Base-by-base conservation (phyloP, 2,329 filamentous ascomycete genomes). In the Colletotrichum zoysiae region DNA sequence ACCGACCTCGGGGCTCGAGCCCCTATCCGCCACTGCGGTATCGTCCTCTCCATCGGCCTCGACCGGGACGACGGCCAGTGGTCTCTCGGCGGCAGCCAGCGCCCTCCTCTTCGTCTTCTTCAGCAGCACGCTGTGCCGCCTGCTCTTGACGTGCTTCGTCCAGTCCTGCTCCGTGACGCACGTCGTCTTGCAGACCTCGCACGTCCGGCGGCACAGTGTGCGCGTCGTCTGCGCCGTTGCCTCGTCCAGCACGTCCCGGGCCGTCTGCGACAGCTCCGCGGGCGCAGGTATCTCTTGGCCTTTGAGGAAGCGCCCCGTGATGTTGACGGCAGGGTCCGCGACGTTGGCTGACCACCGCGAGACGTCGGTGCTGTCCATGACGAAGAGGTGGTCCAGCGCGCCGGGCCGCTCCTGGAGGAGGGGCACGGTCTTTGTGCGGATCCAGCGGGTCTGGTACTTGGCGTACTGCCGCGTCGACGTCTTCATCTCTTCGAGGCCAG, bases 381-480 rank as follows among this genome's bases (percentile, higher is more conserved):
- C 82, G 79, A 93, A 98, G 1, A 98, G 84, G 46, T 84, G 88
- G 30, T 87, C 80, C 62, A 89, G 78, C 1, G 85, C 84, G 11
- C 84, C 81, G 20, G 85, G 81, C 46, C 88, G 85, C 23, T 89
- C 86, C 48, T 83, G 85, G 38, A 96, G 83, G 1, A 91, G 89
- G 12, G 91, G 90, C 53, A 96, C 87, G 35, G 97, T 87, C 78
- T 97, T 97, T 75, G 92, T 89, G 20, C 92, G 89, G 67, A 98
- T 97, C 94, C 95, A 99, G 70, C 91, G 89, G 23, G 93, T 84
- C 80, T 99, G 96, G 9, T 92, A 90, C 73, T 90, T 93, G 2
- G 95, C 93, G 78, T 99, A 99, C 75, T 95, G 94, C 12, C 94
- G 88, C 0, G 95, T 99, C 2, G 93, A 93, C 6, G 89, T 88